Evolutionary conservation across 2,329 filamentous ascomycete genomes (phyloP).

Genomic region (Byssothecium circinans): DNA sequence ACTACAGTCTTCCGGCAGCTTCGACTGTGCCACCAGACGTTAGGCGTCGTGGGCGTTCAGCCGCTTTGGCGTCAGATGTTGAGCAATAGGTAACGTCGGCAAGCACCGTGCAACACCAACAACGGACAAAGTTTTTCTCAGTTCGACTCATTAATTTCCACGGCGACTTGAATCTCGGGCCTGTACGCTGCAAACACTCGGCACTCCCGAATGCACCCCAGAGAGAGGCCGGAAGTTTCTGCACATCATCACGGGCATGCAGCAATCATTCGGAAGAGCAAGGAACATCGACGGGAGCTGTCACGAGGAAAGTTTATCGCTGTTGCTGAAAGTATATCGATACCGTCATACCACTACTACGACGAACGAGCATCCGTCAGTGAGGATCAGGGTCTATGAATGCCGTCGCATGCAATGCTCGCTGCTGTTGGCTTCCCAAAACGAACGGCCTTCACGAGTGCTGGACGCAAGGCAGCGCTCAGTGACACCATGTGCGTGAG

Average conservation of each 20-base stretch:
- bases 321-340: not conserved
- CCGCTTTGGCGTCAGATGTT: conserved; percentile 7
- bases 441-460: conserved; percentile 25
- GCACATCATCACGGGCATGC: conserved; percentile 18
- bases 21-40: conserved; percentile 3
- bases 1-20: not conserved
- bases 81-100: conserved; percentile 20
- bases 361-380: not conserved
- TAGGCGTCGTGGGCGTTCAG: not conserved
- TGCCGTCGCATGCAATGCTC: conserved; percentile 21
- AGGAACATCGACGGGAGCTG: conserved; percentile 4
- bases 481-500: conserved; percentile 25
- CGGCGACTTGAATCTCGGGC: conserved; percentile 7
- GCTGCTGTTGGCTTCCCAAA: conserved; percentile 22
- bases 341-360: conserved; percentile 1
- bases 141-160: conserved; percentile 18
- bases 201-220: conserved; percentile 14
- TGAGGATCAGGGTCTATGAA: conserved; percentile 20
- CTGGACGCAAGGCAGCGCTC: conserved; percentile 32
- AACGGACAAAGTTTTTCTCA: conserved; percentile 7
- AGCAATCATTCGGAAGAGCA: conserved; percentile 16
- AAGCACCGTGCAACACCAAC: conserved; percentile 12
- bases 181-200: conserved; percentile 6
- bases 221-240: conserved; percentile 10
- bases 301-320: conserved; percentile 18